phyloP scores from a whole-genome alignment of 371 early-diverging fungal genomes.

The Syncephalastrum monosporum region DNA sequence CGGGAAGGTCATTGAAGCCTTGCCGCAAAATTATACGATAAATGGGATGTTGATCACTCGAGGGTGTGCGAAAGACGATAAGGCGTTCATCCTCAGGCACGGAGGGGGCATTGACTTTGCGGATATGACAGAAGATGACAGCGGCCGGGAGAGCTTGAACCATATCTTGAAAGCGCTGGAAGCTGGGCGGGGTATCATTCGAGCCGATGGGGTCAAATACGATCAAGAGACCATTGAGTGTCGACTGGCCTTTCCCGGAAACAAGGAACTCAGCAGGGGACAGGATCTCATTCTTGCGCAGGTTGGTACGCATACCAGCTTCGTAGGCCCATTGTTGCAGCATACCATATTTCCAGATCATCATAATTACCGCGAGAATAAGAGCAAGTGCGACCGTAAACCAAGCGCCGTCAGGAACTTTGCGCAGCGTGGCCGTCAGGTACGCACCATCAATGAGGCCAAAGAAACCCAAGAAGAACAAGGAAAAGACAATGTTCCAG shows the following conservation, averaged over 20 bases:
- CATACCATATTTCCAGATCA: conserved; percentile 31
- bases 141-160: conserved; percentile 27
- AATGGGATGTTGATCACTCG: neutral
- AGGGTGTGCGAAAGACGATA: conserved; percentile 15
- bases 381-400: conserved; percentile 25
- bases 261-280: too few species aligned
- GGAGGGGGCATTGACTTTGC: conserved; percentile 19
- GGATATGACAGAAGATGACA: conserved; percentile 32
- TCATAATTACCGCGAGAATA: conserved; percentile 21
- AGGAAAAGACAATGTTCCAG: conserved; percentile 17
- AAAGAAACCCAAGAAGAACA: conserved; percentile 27
- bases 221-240: conserved; percentile 19
- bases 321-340: conserved; percentile 20
- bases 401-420: conserved; percentile 38
- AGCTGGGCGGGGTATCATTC: conserved; percentile 24
- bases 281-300: conserved; percentile 2
- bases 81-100: conserved; percentile 28
- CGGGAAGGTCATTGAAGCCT: conserved; percentile 30
- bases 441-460: conserved; percentile 31
- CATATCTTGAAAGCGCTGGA: conserved; percentile 21
- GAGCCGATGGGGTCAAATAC: conserved; percentile 29
- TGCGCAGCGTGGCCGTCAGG: conserved; percentile 27
- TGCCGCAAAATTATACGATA: conserved; percentile 30
- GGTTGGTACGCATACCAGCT: neutral
- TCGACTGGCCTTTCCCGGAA: neutral